These are phyloP conservation scores for Bullera alba DNA, from an alignment of 768 basidiomycete species.

Conservation along the genomic window DNA sequence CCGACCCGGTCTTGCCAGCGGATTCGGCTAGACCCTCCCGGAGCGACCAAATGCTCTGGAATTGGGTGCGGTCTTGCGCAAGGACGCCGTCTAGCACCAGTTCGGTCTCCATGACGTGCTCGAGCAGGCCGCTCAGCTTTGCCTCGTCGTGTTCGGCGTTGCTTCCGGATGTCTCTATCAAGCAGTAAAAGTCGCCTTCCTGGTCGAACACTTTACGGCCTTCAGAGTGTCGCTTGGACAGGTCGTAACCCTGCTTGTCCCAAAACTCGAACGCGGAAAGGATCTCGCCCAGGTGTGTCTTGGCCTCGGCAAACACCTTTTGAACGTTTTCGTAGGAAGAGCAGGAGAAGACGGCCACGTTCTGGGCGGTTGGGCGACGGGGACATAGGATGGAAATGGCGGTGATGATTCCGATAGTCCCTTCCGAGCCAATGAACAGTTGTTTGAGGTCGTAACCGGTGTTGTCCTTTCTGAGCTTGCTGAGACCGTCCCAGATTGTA, in stretches of 20 bases:
- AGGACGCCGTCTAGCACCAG: constrained; percentile 83
- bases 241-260: constrained; percentile 57
- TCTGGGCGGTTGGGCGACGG: constrained; percentile 64
- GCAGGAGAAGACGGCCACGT: constrained; percentile 84
- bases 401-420: constrained; percentile 90
- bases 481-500: constrained; percentile 76
- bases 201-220: constrained; percentile 59
- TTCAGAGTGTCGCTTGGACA: background rate
- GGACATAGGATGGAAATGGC: constrained; percentile 91
- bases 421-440: constrained; percentile 96
- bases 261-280: constrained; percentile 96
- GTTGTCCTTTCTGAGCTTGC: constrained; percentile 90
- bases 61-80: constrained; percentile 83
- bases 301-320: constrained; percentile 72
- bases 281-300: constrained; percentile 80
- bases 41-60: constrained; percentile 82
- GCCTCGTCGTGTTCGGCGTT: constrained; percentile 86
- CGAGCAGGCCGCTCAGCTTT: constrained; percentile 78
- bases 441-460: constrained; percentile 99
- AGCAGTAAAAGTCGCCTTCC: constrained; percentile 73
- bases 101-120: constrained; percentile 66
- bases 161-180: constrained; percentile 91
- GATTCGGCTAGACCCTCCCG: constrained; percentile 90
- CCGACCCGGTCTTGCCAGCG: constrained; percentile 74
- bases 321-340: constrained; percentile 80